Conservation (phyloP, 148 eudicot genomes). For the Rhododendron griersonianum region DNA sequence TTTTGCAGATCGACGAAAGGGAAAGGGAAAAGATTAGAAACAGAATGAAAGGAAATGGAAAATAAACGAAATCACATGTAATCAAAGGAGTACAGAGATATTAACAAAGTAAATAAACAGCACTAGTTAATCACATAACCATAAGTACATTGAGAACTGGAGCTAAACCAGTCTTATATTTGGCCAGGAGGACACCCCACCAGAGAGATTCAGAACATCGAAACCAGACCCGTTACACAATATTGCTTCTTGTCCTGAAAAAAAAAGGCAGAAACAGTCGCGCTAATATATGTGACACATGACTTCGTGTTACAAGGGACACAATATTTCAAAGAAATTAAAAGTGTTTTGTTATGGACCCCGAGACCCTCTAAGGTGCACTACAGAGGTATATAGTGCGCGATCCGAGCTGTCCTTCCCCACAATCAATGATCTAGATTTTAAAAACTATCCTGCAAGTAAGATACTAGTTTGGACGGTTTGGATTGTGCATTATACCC, state of each 20-base stretch:
- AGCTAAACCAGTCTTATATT: background rate
- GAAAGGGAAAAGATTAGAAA: background rate
- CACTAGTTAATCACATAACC: background rate
- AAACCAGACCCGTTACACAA: background rate
- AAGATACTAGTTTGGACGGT: no score
- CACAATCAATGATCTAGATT: background rate
- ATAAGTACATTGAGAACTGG: background rate
- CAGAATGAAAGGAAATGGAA: background rate
- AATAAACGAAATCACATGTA: background rate
- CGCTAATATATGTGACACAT: background rate
- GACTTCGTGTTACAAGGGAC: background rate
- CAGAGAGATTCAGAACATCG: background rate
- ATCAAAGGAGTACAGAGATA: background rate
- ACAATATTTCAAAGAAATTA: background rate
- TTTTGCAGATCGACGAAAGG: background rate
- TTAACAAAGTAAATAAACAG: background rate
- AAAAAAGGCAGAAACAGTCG: background rate
- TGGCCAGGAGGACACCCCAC: background rate
- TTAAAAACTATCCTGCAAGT: background rate
- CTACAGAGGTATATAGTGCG: no score
- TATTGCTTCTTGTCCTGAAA: background rate
- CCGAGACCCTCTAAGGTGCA: background rate
- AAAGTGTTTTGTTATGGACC: no score
- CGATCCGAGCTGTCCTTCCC: background rate
- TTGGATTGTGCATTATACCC: no score